Evolutionary conservation across 176 grass and related monocot genomes (phyloP).

Genomic region (Eleusine coracana): DNA sequence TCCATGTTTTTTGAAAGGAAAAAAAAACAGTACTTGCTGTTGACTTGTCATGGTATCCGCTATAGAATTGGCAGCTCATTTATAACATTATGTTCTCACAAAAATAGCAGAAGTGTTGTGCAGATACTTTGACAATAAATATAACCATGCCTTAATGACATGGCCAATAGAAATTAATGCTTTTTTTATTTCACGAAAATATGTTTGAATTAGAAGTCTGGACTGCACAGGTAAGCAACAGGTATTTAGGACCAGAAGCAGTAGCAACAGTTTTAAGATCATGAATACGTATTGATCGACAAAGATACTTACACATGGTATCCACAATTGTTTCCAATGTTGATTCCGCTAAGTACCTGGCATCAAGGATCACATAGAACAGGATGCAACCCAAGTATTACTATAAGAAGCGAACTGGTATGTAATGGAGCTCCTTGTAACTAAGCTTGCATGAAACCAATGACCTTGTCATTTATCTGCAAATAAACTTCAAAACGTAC

Average conservation of each 20-base stretch:
- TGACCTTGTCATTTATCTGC: background rate
- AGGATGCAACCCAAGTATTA: background rate
- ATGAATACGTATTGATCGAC: conserved; percentile 25
- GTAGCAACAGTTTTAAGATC: conserved; percentile 6
- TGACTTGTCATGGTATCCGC: background rate
- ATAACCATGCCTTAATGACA: background rate
- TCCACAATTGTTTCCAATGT: conserved; percentile 87
- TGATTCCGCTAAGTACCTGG: conserved; percentile 96
- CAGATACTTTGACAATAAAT: conserved; percentile 9
- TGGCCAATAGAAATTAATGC: background rate
- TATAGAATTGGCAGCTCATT: background rate
- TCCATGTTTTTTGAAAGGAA: background rate
- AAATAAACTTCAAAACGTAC: conserved; percentile 48
- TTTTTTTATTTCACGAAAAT: background rate
- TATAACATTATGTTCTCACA: background rate
- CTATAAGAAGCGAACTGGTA: conserved; percentile 3
- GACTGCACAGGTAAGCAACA: background rate
- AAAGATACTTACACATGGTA: conserved; percentile 70
- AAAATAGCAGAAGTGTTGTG: background rate
- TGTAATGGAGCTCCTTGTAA: background rate
- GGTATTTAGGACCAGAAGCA: background rate
- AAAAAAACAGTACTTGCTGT: background rate
- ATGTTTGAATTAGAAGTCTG: background rate
- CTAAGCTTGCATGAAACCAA: conserved; percentile 14
- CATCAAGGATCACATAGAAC: conserved; percentile 43